Evolutionary conservation across 306 rosid genomes (phyloP).

Genomic region (Cyclanthera cordifolia): DNA sequence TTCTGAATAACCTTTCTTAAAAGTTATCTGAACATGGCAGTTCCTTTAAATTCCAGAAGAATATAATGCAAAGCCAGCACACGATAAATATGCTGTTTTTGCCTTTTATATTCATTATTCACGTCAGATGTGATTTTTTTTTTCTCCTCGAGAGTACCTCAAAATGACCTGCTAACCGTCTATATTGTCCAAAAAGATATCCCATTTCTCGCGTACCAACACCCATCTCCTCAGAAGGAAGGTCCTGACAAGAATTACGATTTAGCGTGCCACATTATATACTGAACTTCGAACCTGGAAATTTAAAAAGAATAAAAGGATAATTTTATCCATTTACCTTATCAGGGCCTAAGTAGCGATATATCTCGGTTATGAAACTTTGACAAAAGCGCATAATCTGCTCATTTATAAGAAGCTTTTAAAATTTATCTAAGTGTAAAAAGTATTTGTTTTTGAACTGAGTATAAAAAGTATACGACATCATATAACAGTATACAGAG

Average conservation of each 20-base stretch:
- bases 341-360: slow-evolving; percentile 93
- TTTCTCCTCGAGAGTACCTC: slow-evolving; percentile 36
- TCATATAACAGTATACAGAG: slow-evolving; percentile 11
- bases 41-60: neutral
- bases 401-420: slow-evolving; percentile 31
- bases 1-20: neutral
- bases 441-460: too few species aligned
- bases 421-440: slow-evolving; percentile 13
- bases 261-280: slow-evolving; percentile 14
- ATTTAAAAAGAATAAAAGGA: neutral
- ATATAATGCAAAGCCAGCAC: neutral
- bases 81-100: slow-evolving; percentile 9
- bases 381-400: slow-evolving; percentile 98
- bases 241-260: slow-evolving; percentile 51
- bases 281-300: slow-evolving; percentile 9
- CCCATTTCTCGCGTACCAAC: slow-evolving; percentile 99
- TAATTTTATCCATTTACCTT: slow-evolving; percentile 50
- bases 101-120: slow-evolving; percentile 1
- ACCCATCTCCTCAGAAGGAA: slow-evolving; percentile 98
- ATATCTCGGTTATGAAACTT: slow-evolving; percentile 92
- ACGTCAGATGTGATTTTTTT: neutral
- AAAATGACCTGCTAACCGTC: slow-evolving; percentile 88
- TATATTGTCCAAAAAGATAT: slow-evolving; percentile 92
- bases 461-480: slow-evolving; percentile 1
- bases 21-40: neutral